Percentiles rank a stretch among this genome's conserved stretches.
These are phyloP conservation scores for Ophiobolus disseminans DNA, from an alignment of 2,329 filamentous ascomycete genomes.

Conservation along the genomic window DNA sequence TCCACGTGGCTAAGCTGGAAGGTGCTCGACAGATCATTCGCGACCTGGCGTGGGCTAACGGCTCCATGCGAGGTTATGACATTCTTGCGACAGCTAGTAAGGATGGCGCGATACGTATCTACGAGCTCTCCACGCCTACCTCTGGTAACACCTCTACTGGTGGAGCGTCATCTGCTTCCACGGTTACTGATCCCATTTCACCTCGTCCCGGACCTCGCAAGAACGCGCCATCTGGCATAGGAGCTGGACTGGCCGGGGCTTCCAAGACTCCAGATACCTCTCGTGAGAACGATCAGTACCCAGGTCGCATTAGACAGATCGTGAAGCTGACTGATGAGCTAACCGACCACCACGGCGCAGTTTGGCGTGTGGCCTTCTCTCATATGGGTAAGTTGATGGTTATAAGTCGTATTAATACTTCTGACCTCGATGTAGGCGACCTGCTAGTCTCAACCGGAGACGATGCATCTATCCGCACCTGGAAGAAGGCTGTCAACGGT, in stretches of 20 bases:
- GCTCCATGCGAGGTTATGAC: constrained; percentile 88
- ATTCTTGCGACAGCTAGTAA: constrained; percentile 90
- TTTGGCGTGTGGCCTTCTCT: constrained; percentile 76
- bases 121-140: constrained; percentile 71
- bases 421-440: constrained; percentile 67
- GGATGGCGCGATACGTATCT: constrained; percentile 89
- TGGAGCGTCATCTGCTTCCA: constrained; percentile 29
- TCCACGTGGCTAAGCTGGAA: constrained; percentile 77
- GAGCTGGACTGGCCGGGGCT: constrained; percentile 59
- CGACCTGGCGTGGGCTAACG: constrained; percentile 91
- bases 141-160: constrained; percentile 49
- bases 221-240: constrained; percentile 59
- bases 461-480: constrained; percentile 66
- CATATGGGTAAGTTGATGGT: constrained; percentile 49
- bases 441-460: constrained; percentile 78
- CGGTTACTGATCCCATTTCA: constrained; percentile 30
- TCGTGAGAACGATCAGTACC: constrained; percentile 62
- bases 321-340: constrained; percentile 70
- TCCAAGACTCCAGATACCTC: constrained; percentile 55
- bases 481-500: constrained; percentile 58
- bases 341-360: constrained; percentile 71
- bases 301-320: constrained; percentile 71
- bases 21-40: constrained; percentile 80
- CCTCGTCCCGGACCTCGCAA: constrained; percentile 34
- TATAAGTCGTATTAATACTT: constrained; percentile 44